Base-by-base conservation (phyloP, 2,329 filamentous ascomycete species). In the Rutstroemia sydowiana region DNA sequence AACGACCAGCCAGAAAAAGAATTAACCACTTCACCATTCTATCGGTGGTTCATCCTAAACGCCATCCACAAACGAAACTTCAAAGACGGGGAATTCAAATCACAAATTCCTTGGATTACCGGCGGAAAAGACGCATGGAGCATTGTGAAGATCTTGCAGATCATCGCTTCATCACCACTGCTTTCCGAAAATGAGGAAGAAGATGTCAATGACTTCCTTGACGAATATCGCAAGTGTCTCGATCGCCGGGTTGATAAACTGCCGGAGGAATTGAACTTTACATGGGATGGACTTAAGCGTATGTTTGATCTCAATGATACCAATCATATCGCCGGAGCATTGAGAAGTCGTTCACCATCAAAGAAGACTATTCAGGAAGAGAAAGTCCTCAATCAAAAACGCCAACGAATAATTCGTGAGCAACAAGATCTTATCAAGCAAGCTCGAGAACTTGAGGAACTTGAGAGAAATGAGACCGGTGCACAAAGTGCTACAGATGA, bases 41-140 rank as follows among this genome's bases (percentile, higher is more conserved):
- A 51, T 41, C 48, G 48, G 21, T 51, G 48, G 48, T 51, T 45
- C 9, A 34, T 51, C 10, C 48, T 51, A 21, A 42, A 51, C 21
- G 26, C 34, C 23, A 51, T 51, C 42, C 48, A 51, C 13, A 51
- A 51, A 18, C 48, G 48, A 14, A 9, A 14, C 11, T 45, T 51
- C 13, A 51, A 51, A 9, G 14, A 51, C 14, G 32, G 41, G 3
- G 9, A 20, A 13, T 45, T 51, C 7, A 14, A 10, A 14, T 1
- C 5, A 4, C 10, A 11, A 7, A 51, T 51, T 11, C 48, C 48
- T 6, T 45, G 31, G 41, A 21, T 39, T 3, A 21, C 18, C 23
- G 6, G n/a, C 9, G 48, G 48, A 1, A 4, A 11, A 6, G 26
- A 9, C 6, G 48, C 48, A 13, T 51, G 48, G 48, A 45, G n/a